Percentiles rank a stretch among this genome's conserved stretches.
Evolutionary conservation across 139 green algal species (phyloP).

Genomic region (Desmodesmus armatus): DNA sequence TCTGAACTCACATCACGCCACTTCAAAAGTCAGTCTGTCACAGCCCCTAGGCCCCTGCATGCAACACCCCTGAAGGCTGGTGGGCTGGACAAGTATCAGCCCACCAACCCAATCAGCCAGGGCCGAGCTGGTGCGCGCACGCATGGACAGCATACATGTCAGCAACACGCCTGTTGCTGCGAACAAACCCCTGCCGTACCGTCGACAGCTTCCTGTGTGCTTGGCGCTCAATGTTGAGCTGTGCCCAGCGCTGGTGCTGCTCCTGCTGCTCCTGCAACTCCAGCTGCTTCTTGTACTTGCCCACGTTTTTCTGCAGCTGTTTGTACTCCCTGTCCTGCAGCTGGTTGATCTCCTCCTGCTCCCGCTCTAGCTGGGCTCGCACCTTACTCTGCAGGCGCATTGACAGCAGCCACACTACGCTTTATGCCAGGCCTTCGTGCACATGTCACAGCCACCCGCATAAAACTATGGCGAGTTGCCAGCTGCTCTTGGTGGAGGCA

Average conservation of each 20-base stretch:
- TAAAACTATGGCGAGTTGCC: too few relatives aligned
- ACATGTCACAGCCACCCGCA: not conserved
- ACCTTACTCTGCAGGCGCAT: slow-evolving; percentile 33
- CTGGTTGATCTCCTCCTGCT: slow-evolving; percentile 74
- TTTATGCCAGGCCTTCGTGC: not conserved
- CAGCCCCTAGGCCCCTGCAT: too few relatives aligned
- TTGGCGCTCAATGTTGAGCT: slow-evolving; percentile 32
- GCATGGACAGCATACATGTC: too few relatives aligned
- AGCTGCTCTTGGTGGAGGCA: too few relatives aligned
- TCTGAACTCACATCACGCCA: too few relatives aligned
- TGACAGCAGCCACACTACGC: not conserved
- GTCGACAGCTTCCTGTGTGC: slow-evolving; percentile 33
- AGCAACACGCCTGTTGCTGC: too few relatives aligned
- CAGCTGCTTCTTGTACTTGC: slow-evolving; percentile 39
- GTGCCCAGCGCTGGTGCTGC: slow-evolving; percentile 39
- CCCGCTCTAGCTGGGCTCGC: slow-evolving; percentile 49
- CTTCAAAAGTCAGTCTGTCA: too few relatives aligned
- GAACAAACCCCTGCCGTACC: slow-evolving; percentile 24
- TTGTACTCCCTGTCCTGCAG: slow-evolving; percentile 86
- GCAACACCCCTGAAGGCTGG: too few relatives aligned
- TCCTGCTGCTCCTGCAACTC: slow-evolving; percentile 20
- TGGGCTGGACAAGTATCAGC: too few relatives aligned
- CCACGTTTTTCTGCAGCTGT: slow-evolving; percentile 55
- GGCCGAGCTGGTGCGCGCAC: too few relatives aligned
- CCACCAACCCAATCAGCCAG: too few relatives aligned